Conservation (phyloP, 352 stramenopile species). For the Phytopythium aichiense region DNA sequence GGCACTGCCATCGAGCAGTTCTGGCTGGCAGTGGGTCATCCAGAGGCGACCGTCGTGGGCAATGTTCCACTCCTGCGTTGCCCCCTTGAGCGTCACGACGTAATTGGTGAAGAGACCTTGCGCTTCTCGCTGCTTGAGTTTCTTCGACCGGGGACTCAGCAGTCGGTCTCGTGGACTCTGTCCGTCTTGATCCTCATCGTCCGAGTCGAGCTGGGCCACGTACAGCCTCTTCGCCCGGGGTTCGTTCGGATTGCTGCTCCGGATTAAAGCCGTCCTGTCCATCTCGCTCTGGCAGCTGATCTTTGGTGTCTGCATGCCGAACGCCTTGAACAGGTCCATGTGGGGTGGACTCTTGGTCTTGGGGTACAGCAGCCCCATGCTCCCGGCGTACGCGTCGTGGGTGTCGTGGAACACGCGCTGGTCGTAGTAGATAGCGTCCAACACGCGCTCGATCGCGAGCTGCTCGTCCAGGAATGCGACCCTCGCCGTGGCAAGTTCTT, state of each 20-base stretch:
- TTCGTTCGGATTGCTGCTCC: neutral
- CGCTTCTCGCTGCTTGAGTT: slow-evolving; percentile 16
- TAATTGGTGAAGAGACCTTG: slow-evolving; percentile 31
- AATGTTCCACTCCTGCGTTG: slow-evolving; percentile 48
- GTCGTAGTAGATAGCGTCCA: slow-evolving; percentile 69
- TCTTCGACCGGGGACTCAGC: slow-evolving; percentile 17
- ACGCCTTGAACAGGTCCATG: slow-evolving; percentile 21
- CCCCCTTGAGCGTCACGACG: slow-evolving; percentile 24
- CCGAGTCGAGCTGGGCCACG: slow-evolving; percentile 16
- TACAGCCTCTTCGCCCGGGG: slow-evolving; percentile 15
- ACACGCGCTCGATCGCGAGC: slow-evolving; percentile 49
- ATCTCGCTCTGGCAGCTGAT: slow-evolving; percentile 13
- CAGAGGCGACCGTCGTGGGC: slow-evolving; percentile 37
- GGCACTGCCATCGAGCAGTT: neutral
- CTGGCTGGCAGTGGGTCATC: slow-evolving; percentile 4
- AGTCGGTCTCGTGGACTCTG: slow-evolving; percentile 1
- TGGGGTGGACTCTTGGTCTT: slow-evolving; percentile 19
- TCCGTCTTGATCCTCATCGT: slow-evolving; percentile 17
- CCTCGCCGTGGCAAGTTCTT: slow-evolving; percentile 31
- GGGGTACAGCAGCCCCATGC: slow-evolving; percentile 36
- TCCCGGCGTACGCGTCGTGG: slow-evolving; percentile 38
- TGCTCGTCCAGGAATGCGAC: slow-evolving; percentile 39
- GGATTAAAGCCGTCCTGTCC: neutral
- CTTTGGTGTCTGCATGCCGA: slow-evolving; percentile 27
- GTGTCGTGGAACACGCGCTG: slow-evolving; percentile 43